Percentiles rank a stretch among this genome's conserved stretches.
These are phyloP conservation scores for Stipa capillata DNA, from an alignment of 176 grass and related monocot species.

Conservation along the genomic window DNA sequence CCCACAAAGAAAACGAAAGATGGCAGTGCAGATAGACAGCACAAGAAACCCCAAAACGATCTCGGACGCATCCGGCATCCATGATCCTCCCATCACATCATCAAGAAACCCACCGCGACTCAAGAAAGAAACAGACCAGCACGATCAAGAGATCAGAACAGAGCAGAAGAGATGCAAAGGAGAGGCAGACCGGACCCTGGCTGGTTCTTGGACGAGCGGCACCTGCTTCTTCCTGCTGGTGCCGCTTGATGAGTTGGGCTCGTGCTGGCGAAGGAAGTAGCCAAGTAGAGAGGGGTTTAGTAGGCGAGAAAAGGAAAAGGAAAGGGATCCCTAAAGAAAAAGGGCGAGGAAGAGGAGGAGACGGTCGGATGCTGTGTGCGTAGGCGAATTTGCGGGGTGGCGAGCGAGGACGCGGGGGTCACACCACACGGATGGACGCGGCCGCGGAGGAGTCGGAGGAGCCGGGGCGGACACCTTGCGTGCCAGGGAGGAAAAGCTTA, in stretches of 20 bases:
- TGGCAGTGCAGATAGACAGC: not conserved
- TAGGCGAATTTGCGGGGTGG: not conserved
- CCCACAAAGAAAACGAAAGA: not conserved
- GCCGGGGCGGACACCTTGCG: constrained; percentile 23
- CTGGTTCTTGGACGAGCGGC: no score
- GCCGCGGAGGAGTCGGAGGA: no score
- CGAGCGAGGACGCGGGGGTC: not conserved
- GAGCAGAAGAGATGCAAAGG: not conserved
- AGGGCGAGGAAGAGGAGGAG: not conserved
- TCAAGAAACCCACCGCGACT: not conserved
- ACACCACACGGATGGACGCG: not conserved
- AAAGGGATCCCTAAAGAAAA: fast-evolving
- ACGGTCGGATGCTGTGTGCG: not conserved
- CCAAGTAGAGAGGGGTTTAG: not conserved
- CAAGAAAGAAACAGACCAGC: not conserved
- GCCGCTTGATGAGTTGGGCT: not conserved
- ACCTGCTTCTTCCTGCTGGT: no score
- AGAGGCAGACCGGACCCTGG: no score
- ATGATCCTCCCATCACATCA: no score
- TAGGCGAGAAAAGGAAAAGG: not conserved
- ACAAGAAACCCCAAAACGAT: not conserved
- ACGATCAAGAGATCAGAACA: not conserved
- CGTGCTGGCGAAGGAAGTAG: not conserved
- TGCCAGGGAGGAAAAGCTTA: not conserved
- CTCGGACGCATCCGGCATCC: not conserved